Conservation (phyloP, 306 rosid genomes). For the Castanea mollissima region DNA sequence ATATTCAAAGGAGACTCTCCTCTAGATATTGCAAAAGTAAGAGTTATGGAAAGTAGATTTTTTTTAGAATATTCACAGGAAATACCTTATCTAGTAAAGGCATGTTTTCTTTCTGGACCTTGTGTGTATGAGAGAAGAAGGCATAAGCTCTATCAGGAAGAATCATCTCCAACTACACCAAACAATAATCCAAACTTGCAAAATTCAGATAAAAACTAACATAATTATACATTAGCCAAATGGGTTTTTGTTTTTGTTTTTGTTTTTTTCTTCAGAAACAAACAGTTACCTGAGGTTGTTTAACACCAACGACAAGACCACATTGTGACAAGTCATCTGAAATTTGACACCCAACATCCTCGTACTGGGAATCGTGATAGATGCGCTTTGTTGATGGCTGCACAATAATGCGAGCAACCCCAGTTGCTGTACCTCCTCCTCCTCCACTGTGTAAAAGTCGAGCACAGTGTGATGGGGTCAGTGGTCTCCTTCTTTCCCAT, state of each 20-base stretch:
- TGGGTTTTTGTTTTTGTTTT: no score
- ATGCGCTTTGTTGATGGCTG: slow-evolving; percentile 89
- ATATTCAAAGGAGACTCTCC: no score
- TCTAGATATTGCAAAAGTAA: no score
- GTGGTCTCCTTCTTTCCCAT: slow-evolving; percentile 94
- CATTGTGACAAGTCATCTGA: slow-evolving; percentile 83
- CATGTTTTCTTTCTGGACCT: slow-evolving; percentile 95
- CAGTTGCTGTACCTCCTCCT: background rate
- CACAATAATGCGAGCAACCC: slow-evolving; percentile 67
- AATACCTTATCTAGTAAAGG: slow-evolving; percentile 78
- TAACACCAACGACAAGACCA: slow-evolving; percentile 81
- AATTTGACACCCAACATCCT: slow-evolving; percentile 88
- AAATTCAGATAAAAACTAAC: background rate
- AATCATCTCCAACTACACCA: slow-evolving; percentile 76
- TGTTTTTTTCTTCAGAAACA: background rate
- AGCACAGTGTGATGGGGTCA: slow-evolving; percentile 92
- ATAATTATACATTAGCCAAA: no score
- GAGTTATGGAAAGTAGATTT: no score
- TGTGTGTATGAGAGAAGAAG: slow-evolving; percentile 92
- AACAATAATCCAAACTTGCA: background rate
- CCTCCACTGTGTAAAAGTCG: slow-evolving; percentile 63
- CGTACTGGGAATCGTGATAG: slow-evolving; percentile 68
- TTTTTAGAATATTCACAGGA: no score
- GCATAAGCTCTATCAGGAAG: slow-evolving; percentile 89
- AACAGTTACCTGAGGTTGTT: slow-evolving; percentile 72